Evolutionary conservation across 768 basidiomycete species (phyloP).

Genomic region (Boletus coccyginus): DNA sequence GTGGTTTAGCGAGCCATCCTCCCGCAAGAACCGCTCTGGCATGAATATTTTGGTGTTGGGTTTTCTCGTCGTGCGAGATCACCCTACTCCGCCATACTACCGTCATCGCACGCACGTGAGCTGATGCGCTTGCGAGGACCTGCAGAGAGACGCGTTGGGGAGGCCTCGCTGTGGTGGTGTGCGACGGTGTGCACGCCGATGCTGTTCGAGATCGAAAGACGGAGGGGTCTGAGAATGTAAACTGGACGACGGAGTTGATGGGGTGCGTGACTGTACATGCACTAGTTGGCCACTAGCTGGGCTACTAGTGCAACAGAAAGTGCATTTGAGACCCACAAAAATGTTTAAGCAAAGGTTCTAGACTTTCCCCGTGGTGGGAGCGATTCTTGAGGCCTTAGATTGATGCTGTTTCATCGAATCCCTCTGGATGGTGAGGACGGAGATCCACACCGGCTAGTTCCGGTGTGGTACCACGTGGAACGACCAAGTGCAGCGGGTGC

Average conservation of each 20-base stretch:
- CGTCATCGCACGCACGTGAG: background rate
- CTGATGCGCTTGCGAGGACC: constrained; percentile 21
- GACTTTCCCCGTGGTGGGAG: constrained; percentile 8
- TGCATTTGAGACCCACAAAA: constrained; percentile 3
- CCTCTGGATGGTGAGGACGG: no score
- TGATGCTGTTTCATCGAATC: no score
- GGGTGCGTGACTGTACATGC: background rate
- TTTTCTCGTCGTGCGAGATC: constrained; percentile 37
- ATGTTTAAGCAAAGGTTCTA: background rate
- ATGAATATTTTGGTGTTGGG: constrained; percentile 19
- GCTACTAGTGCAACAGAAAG: constrained; percentile 15
- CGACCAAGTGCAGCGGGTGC: no score
- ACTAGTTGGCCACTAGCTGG: no score
- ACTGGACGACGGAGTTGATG: constrained; percentile 15
- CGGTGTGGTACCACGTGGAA: no score
- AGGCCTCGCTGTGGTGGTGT: constrained; percentile 21
- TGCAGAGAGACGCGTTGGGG: constrained; percentile 10
- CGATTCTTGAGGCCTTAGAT: constrained; percentile 34
- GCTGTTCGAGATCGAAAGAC: constrained; percentile 10
- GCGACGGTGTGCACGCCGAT: constrained; percentile 17
- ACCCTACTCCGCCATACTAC: background rate
- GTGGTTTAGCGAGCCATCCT: constrained; percentile 17
- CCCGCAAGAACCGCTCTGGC: constrained; percentile 37
- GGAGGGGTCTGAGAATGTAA: constrained; percentile 11
- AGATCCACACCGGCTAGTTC: no score